Evolutionary conservation across 1,284 basidiomycete genomes (phyloP), one percentile per base, ranked within the genome.

Genomic region (Sporisorium graminicola): DNA sequence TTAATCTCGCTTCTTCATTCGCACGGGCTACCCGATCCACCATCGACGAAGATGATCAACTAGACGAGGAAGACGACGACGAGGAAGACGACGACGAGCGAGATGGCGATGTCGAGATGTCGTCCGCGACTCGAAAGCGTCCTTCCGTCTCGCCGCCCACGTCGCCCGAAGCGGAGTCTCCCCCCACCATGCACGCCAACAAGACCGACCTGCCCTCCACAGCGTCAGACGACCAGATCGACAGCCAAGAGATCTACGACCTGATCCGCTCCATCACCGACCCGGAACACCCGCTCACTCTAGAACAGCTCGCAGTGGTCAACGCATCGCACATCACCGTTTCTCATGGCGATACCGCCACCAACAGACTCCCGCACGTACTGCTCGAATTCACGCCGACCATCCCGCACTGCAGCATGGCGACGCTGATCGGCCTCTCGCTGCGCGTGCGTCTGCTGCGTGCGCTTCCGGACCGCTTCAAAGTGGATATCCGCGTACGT

Each of bases 361-460:
- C 63, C 5, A 66, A 81, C 42, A 63, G 60, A 14, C 63, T 81
- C 3, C 90, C 90, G 47, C 77, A 81, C 31, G 89, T 99, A 35
- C 88, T 91, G 31, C 74, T 86, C 54, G 83, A 83, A 18, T 86
- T 85, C 56, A 98, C 96, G 7, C 97, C 97, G 2, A 99, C 96
- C 0, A 95, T 98, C 29, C 97, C 97, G 5, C 96, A 99, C 85
- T 99, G 96, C 82, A 94, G 94, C 53, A 95, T 97, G 94, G 96
- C 95, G 4, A 98, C 95, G 2, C 88, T 99, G 51, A 99, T 99
- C 64, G 97, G 96, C 27, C 89, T 99, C 20, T 95, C 93, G 8
- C 92, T 99, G 50, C 91, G 96, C 13, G 96, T 98, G 27, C 89
- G 96, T 24, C 89, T 99, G 12, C 88, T 98, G 61, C 90, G 97